A percentile compares a stretch with the other conserved stretches of the same genome.
Evolutionary conservation across 2,329 filamentous ascomycete genomes (phyloP).

Genomic region (Ceratocystis destructans): DNA sequence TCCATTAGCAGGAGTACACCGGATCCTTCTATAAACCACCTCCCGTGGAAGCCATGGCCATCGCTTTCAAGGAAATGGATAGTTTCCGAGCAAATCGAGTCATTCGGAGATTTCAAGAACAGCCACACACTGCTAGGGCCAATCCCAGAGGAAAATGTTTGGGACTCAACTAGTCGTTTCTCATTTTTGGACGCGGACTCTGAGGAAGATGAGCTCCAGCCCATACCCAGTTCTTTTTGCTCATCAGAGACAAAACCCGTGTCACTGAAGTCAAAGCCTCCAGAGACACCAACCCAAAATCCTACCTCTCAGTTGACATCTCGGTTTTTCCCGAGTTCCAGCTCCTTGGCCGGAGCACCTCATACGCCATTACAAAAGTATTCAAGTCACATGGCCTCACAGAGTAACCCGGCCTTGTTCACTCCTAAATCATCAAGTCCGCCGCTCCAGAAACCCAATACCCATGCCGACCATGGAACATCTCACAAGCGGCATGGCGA

Average conservation of each 20-base stretch:
- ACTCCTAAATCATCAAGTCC: slow-evolving; percentile 8
- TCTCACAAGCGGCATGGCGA: slow-evolving; percentile 11
- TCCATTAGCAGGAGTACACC: background rate
- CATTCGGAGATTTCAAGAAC: background rate
- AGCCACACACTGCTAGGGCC: background rate
- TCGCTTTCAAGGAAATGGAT: background rate
- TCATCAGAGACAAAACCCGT: background rate
- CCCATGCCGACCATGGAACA: background rate
- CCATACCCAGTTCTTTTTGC: background rate
- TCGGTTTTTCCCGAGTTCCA: background rate
- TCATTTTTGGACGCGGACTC: background rate
- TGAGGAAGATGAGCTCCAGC: background rate
- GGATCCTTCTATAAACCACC: background rate
- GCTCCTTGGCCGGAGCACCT: background rate
- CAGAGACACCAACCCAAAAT: background rate
- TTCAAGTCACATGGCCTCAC: background rate
- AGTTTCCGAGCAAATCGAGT: background rate
- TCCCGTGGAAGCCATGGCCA: slow-evolving; percentile 10
- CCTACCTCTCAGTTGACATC: background rate
- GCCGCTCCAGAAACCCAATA: background rate
- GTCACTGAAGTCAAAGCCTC: background rate
- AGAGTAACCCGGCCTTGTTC: background rate
- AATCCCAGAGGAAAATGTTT: background rate
- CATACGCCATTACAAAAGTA: background rate
- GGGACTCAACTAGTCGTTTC: background rate